Conservation (phyloP, 495 filamentous ascomycete species). For the Bathelium albidoporum region DNA sequence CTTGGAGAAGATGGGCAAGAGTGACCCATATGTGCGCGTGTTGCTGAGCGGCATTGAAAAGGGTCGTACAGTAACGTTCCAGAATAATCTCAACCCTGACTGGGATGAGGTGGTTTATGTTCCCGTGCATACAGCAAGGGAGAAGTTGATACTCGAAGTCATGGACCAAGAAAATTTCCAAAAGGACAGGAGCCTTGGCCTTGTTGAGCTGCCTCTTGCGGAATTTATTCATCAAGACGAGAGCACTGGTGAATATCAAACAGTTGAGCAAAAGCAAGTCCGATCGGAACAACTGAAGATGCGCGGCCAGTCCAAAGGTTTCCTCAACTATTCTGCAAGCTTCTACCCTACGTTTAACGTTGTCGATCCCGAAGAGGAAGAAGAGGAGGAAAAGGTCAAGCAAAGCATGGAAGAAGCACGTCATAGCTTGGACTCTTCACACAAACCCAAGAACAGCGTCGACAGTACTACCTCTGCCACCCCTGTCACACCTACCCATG, state of each 20-base stretch:
- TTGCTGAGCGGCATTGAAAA: conserved; percentile 83
- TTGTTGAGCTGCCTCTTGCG: conserved; percentile 59
- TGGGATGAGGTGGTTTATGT: conserved; percentile 96
- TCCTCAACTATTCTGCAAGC: conserved; percentile 68
- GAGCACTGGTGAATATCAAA: conserved; percentile 61
- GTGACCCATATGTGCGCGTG: conserved; percentile 85
- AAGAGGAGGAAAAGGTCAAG: conserved; percentile 32
- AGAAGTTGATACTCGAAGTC: conserved; percentile 79
- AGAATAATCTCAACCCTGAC: conserved; percentile 89
- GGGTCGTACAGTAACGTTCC: conserved; percentile 84
- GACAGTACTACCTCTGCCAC: background rate
- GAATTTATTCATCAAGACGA: conserved; percentile 74
- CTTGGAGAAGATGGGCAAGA: conserved; percentile 90
- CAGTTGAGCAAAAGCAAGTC: conserved; percentile 60
- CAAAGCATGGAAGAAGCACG: background rate
- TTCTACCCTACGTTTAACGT: conserved; percentile 88
- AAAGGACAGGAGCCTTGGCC: conserved; percentile 76
- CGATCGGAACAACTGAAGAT: conserved; percentile 54
- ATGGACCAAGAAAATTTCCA: conserved; percentile 92
- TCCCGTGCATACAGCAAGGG: conserved; percentile 75
- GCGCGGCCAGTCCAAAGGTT: conserved; percentile 61
- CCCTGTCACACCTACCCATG: background rate
- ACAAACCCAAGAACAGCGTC: background rate
- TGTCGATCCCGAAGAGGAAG: conserved; percentile 88
- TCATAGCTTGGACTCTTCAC: background rate